Base-by-base conservation (phyloP, 164 flowering plant species). In the Magnolia sinica region DNA sequence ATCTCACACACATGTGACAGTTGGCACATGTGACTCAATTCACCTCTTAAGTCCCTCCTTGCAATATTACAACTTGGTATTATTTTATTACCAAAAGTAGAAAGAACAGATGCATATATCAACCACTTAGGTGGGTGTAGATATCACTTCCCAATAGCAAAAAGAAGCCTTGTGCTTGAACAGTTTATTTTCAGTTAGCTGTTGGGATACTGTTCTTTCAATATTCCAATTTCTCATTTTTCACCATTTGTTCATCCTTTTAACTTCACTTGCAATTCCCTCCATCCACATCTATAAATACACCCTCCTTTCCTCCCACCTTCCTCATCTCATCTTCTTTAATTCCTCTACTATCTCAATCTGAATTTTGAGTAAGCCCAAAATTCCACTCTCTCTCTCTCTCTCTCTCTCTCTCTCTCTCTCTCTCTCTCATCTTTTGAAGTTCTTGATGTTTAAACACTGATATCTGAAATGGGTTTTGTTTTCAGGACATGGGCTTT, bases 401-500 rank as follows among this genome's bases (percentile, higher is more conserved):
- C 31, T 50, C 51, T 4, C 20, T 19, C 59, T 4, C 31, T 50
- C 27, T 75, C 72, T 23, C 20, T 16, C 31, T 50, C 2, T 27
- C 29, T 27, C 29, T 27, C 71, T 58, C 18, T 68, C 11, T 7
- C n/a, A 22, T 23, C 27, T 68, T 27, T 27, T 27, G 29, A 27
- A 27, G 29, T 27, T 64, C 9, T 71, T 50, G 16, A 16, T 50
- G 27, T 61, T 66, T 72, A 65, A 51, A 68, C 74, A 74, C 76
- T 50, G 70, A 78, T 50, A 72, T 64, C 73, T 72, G 45, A 73
- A 50, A 70, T 70, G 66, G 73, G 79, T 70, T 67, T 76, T 18
- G 72, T 74, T 24, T 79, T 81, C 82, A 83, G 87, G 80, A 75
- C 78, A 88, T 88, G 91, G 80, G 37, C 50, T 79, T 78, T 73